phyloP scores from a whole-genome alignment of 441 rosid genomes.

The Raphanus hybrid region DNA sequence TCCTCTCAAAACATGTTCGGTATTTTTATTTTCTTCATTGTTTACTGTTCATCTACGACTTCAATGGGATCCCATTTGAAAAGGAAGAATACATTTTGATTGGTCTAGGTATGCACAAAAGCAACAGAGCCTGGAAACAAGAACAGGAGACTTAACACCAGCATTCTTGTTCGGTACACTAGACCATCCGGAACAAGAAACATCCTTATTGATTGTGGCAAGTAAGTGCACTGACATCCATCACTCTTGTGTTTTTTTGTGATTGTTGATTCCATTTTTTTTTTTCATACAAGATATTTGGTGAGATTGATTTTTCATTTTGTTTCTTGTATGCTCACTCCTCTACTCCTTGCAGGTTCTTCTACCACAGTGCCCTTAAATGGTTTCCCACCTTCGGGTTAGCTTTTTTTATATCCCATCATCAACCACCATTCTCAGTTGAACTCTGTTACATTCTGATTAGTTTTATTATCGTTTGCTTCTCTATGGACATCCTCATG shows the following conservation, averaged over 20 bases:
- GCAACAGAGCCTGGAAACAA: slow-evolving; percentile 76
- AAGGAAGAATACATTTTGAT: slow-evolving; percentile 17
- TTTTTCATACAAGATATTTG: background rate
- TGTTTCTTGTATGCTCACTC: slow-evolving; percentile 3
- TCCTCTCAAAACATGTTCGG: slow-evolving; percentile 76
- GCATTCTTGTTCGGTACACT: slow-evolving; percentile 71
- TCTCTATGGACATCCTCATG: slow-evolving; percentile 35
- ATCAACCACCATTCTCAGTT: background rate
- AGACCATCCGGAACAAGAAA: slow-evolving; percentile 57
- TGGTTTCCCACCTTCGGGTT: slow-evolving; percentile 89
- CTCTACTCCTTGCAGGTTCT: slow-evolving; percentile 58
- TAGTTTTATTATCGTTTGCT: slow-evolving; percentile 24
- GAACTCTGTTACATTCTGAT: background rate
- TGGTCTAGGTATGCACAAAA: slow-evolving; percentile 74
- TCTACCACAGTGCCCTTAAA: slow-evolving; percentile 89
- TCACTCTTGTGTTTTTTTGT: background rate
- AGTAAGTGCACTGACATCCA: slow-evolving; percentile 58
- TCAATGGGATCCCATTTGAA: background rate
- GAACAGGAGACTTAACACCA: slow-evolving; percentile 81
- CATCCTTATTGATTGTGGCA: slow-evolving; percentile 88
- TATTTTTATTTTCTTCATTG: slow-evolving; percentile 29
- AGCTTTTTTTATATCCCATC: slow-evolving; percentile 39
- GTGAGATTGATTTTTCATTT: background rate
- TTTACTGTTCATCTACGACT: background rate
- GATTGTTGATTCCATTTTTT: background rate